These are phyloP conservation scores for Fusarium paranaense DNA, from an alignment of 2,329 filamentous ascomycete species.

Conservation along the genomic window DNA sequence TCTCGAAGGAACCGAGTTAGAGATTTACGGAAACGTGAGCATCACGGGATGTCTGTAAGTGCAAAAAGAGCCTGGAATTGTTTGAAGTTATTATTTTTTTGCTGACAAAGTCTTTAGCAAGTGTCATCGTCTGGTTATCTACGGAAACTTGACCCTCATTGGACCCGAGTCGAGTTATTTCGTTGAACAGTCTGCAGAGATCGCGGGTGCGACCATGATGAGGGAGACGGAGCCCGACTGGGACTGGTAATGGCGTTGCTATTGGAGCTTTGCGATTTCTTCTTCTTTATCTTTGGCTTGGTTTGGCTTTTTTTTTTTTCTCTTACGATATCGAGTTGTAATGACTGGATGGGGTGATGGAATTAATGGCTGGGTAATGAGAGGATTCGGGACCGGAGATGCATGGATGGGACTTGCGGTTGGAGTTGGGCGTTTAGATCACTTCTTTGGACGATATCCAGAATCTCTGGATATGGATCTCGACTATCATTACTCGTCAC, in stretches of 20 bases:
- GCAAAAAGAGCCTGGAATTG: constrained; percentile 9
- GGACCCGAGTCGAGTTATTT: constrained; percentile 58
- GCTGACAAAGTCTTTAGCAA: constrained; percentile 44
- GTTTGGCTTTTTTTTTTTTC: neutral
- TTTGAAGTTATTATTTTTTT: neutral
- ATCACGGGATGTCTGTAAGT: constrained; percentile 58
- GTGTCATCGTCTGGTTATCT: constrained; percentile 58
- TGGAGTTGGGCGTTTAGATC: neutral
- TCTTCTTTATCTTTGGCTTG: neutral
- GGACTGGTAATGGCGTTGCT: constrained; percentile 45
- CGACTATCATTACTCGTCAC: neutral
- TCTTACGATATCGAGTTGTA: neutral
- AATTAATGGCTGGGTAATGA: neutral
- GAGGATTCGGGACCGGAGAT: neutral
- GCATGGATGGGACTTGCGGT: neutral
- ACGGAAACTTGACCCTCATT: constrained; percentile 60
- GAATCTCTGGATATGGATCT: neutral
- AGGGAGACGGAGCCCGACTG: constrained; percentile 56
- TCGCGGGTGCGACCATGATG: constrained; percentile 57
- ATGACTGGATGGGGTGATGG: neutral
- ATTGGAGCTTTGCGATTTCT: neutral
- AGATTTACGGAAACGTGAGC: constrained; percentile 60
- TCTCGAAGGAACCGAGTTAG: constrained; percentile 56
- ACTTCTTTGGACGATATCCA: neutral
- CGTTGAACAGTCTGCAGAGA: constrained; percentile 55